Percentiles rank a stretch among this genome's conserved stretches.
These are phyloP conservation scores for Aspergillus sp. DNA, from an alignment of 2,329 filamentous ascomycete species.

Conservation along the genomic window DNA sequence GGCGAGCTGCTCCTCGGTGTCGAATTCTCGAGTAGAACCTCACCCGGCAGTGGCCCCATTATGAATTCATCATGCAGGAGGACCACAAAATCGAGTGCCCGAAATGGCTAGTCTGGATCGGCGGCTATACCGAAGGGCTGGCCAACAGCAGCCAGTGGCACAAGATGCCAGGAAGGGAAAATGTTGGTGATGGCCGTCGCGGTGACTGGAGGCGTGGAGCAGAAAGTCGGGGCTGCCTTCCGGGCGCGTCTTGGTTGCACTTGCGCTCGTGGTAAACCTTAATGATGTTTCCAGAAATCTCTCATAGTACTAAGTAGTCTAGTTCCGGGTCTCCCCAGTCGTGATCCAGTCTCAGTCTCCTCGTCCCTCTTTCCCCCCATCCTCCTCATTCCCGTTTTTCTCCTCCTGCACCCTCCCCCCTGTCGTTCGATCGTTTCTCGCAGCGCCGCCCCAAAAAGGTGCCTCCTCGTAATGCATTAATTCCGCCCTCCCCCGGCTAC, in stretches of 20 bases:
- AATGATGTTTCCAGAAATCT: conserved; percentile 5
- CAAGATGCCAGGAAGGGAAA: not conserved
- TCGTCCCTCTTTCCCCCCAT: not conserved
- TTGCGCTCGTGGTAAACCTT: not conserved
- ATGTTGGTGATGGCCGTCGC: not conserved
- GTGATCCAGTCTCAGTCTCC: too few species aligned
- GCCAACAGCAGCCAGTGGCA: not conserved
- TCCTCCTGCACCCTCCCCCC: not conserved
- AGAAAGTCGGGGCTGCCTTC: not conserved
- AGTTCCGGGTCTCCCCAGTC: too few species aligned
- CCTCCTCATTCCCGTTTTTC: not conserved
- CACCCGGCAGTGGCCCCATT: too few species aligned
- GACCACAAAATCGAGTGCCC: not conserved
- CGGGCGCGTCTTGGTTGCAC: not conserved
- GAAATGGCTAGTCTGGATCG: not conserved
- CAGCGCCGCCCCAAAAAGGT: not conserved
- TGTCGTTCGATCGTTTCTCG: not conserved
- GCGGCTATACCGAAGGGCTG: not conserved
- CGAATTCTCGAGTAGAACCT: too few species aligned
- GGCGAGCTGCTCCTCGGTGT: too few species aligned
- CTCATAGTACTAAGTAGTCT: not conserved
- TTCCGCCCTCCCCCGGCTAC: not conserved
- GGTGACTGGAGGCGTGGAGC: not conserved
- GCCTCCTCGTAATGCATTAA: not conserved
- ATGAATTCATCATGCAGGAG: not conserved